A percentile compares a stretch with the other conserved stretches of the same genome.
Evolutionary conservation across 1,139 yeast genomes (phyloP).

Genomic region (Pichia sp.): DNA sequence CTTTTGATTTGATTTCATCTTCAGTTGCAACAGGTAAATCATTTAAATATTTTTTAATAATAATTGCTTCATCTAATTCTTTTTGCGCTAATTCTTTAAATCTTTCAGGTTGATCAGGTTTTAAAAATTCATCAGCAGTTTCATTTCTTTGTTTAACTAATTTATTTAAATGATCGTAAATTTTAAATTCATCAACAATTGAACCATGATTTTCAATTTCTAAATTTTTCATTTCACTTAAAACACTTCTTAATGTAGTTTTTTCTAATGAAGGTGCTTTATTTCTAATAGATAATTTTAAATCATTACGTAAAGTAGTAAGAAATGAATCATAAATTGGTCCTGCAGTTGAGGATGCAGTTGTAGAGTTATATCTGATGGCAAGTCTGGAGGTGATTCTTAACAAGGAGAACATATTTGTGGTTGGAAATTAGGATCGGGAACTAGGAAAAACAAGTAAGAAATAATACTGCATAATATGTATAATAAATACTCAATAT

Average conservation of each 20-base stretch:
- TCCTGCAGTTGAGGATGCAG: constrained; percentile 8
- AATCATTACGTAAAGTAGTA: constrained; percentile 37
- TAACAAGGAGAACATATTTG: background rate
- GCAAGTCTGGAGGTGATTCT: background rate
- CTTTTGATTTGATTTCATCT: constrained; percentile 41
- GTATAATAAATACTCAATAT: no score
- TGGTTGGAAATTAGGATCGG: no score
- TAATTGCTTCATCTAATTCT: constrained; percentile 44
- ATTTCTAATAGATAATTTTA: constrained; percentile 43
- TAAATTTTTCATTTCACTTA: constrained; percentile 54
- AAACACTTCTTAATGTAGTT: constrained; percentile 49
- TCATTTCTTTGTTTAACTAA: constrained; percentile 49
- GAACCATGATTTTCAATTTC: constrained; percentile 45
- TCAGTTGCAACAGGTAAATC: constrained; percentile 46
- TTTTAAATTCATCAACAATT: constrained; percentile 41
- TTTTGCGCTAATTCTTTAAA: constrained; percentile 41
- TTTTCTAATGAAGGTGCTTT: constrained; percentile 40
- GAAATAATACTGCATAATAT: no score
- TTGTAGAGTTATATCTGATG: constrained; percentile 8
- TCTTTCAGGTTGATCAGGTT: constrained; percentile 45
- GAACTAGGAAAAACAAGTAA: no score
- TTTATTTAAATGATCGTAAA: constrained; percentile 43
- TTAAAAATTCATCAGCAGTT: constrained; percentile 45
- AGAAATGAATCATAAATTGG: constrained; percentile 33
- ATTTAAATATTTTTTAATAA: constrained; percentile 39